Evolutionary conservation across 2,329 filamentous ascomycete species (phyloP), one percentile per base, ranked within the genome.

Genomic region (Cercospora canescens): DNA sequence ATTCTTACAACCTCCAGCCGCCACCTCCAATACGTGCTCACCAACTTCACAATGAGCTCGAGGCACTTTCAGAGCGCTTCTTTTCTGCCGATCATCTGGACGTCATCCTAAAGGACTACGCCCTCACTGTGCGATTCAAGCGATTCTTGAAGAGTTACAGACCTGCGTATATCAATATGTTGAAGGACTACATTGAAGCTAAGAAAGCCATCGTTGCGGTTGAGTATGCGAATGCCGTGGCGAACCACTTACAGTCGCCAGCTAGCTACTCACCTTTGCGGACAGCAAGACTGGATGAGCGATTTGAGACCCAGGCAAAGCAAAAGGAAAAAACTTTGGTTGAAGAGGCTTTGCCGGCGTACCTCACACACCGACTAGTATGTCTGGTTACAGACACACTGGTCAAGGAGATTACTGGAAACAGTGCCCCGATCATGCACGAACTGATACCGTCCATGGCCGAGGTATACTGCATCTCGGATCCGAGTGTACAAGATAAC

Each of bases 401-500:
- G 54, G 77, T 79, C 24, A 80, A 80, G 57, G 79, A 81, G 66
- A 80, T 82, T 45, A 81, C 80, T 6, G 79, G 80, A 24, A 77
- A 77, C 57, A 77, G 73, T 59, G 75, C 76, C 48, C 78, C 80
- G 2, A 68, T 80, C 9, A 79, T 80, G 76, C 73, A 74, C 9
- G 78, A 81, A 48, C 66, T 81, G 48, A 77, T 81, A 1, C 76
- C 77, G 1, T 79, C 78, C 37, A 64, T 83, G 35, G 81, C 80
- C 32, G 81, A 82, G 67, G 79, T 81, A 2, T 83, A 81, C 66
- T 83, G 81, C 63, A 72, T 83, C 6, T 78, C 79, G 2, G 81
- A 82, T 70, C 81, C 81, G 9, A 78, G 76, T 16, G 68, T 79
- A 35, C 72, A 75, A 9, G 81, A 82, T 68, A 82, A 81, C 66